Percentiles rank a stretch among this genome's conserved stretches.
phyloP scores from a whole-genome alignment of 2,329 filamentous ascomycete genomes.

The Botryosphaeria dothidea region DNA sequence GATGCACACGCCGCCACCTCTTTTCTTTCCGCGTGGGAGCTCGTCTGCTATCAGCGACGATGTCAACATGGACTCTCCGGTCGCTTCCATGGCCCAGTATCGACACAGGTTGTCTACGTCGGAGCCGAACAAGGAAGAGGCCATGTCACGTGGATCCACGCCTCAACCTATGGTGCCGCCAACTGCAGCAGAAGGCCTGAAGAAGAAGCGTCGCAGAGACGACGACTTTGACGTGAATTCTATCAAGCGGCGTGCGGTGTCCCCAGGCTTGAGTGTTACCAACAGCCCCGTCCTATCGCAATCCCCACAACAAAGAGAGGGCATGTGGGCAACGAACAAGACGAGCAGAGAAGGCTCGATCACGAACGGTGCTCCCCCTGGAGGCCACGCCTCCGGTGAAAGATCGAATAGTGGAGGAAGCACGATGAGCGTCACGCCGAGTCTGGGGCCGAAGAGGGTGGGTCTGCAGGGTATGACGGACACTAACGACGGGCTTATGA shows the following conservation, averaged over 20 bases:
- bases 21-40: conserved; percentile 57
- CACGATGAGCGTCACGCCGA: conserved; percentile 45
- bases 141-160: conserved; percentile 37
- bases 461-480: conserved; percentile 86
- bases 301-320: conserved; percentile 75
- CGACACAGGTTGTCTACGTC: conserved; percentile 27
- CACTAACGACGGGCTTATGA: conserved; percentile 93
- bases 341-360: conserved; percentile 59
- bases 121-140: conserved; percentile 9
- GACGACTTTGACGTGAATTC: conserved; percentile 86
- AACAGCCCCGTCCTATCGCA: conserved; percentile 83
- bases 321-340: conserved; percentile 68
- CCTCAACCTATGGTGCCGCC: conserved; percentile 39
- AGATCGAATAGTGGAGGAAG: conserved; percentile 51
- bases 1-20: conserved; percentile 63
- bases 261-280: conserved; percentile 85
- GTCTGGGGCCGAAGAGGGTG: conserved; percentile 49
- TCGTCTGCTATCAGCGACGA: conserved; percentile 64
- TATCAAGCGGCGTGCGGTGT: conserved; percentile 90
- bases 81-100: conserved; percentile 20
- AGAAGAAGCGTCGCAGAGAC: conserved; percentile 76
- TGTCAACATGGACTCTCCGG: conserved; percentile 70
- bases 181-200: conserved; percentile 43
- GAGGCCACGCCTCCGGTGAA: conserved; percentile 53
- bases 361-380: conserved; percentile 31